Percentiles rank a stretch among this genome's conserved stretches.
Conservation (phyloP, 495 filamentous ascomycete species). For the Aspergillus conjunctus region DNA sequence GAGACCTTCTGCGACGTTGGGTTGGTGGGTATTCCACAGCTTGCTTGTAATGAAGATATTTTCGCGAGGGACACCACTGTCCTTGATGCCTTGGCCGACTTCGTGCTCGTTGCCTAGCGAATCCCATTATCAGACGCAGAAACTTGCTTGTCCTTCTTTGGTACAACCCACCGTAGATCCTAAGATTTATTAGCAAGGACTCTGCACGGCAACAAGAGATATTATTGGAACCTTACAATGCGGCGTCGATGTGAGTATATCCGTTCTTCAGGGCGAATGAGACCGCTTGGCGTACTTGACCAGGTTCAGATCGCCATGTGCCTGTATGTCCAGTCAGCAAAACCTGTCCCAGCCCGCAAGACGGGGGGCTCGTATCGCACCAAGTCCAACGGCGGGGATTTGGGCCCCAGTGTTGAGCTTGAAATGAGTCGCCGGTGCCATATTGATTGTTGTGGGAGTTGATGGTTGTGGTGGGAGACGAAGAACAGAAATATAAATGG, state of each 20-base stretch:
- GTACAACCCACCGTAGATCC: not conserved
- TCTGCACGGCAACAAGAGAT: not conserved
- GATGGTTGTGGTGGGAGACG: no score
- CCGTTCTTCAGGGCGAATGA: conserved; percentile 7
- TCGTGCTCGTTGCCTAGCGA: conserved; percentile 65
- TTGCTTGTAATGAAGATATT: conserved; percentile 56
- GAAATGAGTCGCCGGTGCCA: not conserved
- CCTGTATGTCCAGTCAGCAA: not conserved
- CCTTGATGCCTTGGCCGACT: conserved; percentile 65
- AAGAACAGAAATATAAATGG: no score
- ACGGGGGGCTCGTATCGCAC: not conserved
- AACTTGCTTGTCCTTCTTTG: not conserved
- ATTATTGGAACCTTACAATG: not conserved
- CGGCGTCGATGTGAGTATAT: conserved; percentile 10
- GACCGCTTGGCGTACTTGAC: not conserved
- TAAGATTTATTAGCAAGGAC: not conserved
- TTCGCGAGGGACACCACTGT: conserved; percentile 54
- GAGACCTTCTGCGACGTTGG: conserved; percentile 1
- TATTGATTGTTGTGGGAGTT: not conserved
- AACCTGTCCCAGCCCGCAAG: no score
- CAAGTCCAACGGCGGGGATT: conserved; percentile 1
- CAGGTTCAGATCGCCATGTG: conserved; percentile 11
- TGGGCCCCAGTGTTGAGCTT: not conserved
- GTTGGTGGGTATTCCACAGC: conserved; percentile 14
- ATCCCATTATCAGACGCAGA: not conserved